Evolutionary conservation across 2,329 filamentous ascomycete species (phyloP).

Genomic region (Leptographium lundbergii): DNA sequence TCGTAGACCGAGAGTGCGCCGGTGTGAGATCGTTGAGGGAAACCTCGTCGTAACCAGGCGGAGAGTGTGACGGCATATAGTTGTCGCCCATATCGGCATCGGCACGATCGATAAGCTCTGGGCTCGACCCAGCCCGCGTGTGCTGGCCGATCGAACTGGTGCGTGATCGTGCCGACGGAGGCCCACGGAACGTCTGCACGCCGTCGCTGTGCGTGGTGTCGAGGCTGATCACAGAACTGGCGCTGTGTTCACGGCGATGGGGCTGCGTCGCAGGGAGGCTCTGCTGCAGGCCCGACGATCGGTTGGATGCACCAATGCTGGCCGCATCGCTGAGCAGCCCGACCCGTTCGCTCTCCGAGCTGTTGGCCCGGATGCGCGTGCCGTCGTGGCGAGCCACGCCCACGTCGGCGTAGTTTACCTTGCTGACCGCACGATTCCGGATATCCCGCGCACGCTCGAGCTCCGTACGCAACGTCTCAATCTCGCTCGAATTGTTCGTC

Average conservation of each 20-base stretch:
- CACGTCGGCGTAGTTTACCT: conserved; percentile 64
- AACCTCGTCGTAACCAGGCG: conserved; percentile 38
- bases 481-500: conserved; percentile 35
- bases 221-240: conserved; percentile 44
- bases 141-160: conserved; percentile 14
- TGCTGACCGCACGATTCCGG: conserved; percentile 56
- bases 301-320: conserved; percentile 35
- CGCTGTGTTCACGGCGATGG: conserved; percentile 32
- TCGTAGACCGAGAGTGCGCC: conserved; percentile 20
- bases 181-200: conserved; percentile 3
- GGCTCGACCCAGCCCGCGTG: conserved; percentile 38
- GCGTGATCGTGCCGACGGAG: conserved; percentile 25
- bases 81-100: conserved; percentile 33
- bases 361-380: conserved; percentile 60
- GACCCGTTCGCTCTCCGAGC: conserved; percentile 57
- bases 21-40: conserved; percentile 20
- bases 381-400: conserved; percentile 69
- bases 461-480: conserved; percentile 45
- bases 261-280: conserved; percentile 7
- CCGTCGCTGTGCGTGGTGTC: conserved; percentile 20
- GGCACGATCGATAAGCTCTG: conserved; percentile 34
- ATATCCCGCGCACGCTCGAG: conserved; percentile 44
- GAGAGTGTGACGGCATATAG: conserved; percentile 29
- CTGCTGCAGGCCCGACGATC: conserved; percentile 15
- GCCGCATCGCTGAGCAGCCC: conserved; percentile 62